Conservation (phyloP, 2,329 filamentous ascomycete genomes). For the Laburnicola sp. region DNA sequence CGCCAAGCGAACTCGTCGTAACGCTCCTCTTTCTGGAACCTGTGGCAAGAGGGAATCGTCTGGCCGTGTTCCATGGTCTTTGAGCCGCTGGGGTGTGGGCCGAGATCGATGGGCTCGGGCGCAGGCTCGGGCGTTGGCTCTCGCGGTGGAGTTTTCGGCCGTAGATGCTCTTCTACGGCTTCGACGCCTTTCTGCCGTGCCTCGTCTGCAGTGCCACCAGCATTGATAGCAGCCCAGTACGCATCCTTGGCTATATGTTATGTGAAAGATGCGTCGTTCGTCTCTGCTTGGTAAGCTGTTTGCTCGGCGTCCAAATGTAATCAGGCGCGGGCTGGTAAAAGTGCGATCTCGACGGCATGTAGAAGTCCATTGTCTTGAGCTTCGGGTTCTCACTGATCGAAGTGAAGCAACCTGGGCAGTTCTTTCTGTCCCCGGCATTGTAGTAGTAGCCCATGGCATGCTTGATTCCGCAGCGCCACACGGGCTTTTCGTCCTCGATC, state of each 20-base stretch:
- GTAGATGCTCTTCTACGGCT: slow-evolving; percentile 18
- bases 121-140: slow-evolving; percentile 17
- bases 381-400: slow-evolving; percentile 16
- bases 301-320: slow-evolving; percentile 25
- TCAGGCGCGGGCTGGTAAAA: slow-evolving; percentile 21
- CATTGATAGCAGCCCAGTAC: slow-evolving; percentile 22
- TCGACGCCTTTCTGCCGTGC: slow-evolving; percentile 19
- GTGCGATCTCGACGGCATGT: slow-evolving; percentile 22
- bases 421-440: slow-evolving; percentile 31
- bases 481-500: slow-evolving; percentile 18
- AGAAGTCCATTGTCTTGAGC: slow-evolving; percentile 30
- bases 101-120: slow-evolving; percentile 19
- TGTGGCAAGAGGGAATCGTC: slow-evolving; percentile 21
- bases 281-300: slow-evolving; percentile 8
- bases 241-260: slow-evolving; percentile 32
- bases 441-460: slow-evolving; percentile 35
- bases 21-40: slow-evolving; percentile 14
- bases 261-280: slow-evolving; percentile 18
- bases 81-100: slow-evolving; percentile 31
- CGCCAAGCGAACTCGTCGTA: slow-evolving; percentile 29
- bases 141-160: slow-evolving; percentile 13
- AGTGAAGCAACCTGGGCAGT: slow-evolving; percentile 28
- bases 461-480: slow-evolving; percentile 32
- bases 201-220: slow-evolving; percentile 13
- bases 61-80: slow-evolving; percentile 33